These are phyloP conservation scores for Umbelopsis isabellina DNA, from an alignment of 192 early-diverging fungal genomes.

Conservation along the genomic window DNA sequence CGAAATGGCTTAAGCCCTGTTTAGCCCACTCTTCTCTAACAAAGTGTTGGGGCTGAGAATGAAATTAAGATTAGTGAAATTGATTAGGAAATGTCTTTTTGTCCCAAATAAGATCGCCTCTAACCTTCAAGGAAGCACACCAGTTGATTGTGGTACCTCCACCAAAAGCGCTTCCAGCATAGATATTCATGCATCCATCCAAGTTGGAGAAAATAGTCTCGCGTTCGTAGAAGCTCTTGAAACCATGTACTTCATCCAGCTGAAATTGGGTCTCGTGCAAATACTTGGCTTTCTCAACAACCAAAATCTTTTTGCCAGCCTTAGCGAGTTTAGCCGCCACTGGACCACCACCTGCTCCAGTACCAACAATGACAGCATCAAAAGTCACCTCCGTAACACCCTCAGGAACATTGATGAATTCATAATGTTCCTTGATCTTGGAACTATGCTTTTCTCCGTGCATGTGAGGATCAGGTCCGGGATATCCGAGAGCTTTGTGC, in stretches of 20 bases:
- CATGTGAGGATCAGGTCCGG: constrained; percentile 46
- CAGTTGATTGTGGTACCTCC: constrained; percentile 80
- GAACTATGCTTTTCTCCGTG: constrained; percentile 31
- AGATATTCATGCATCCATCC: constrained; percentile 57
- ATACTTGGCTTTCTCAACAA: constrained; percentile 76
- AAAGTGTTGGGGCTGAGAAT: constrained; percentile 55
- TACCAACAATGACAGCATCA: constrained; percentile 74
- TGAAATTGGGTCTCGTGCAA: constrained; percentile 54
- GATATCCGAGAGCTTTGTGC: constrained; percentile 57
- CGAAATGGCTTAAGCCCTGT: constrained; percentile 63
- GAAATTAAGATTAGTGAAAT: constrained; percentile 20
- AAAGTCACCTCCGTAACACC: constrained; percentile 39
- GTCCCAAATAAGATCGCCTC: not conserved
- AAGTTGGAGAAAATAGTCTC: constrained; percentile 48
- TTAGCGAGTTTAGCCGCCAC: constrained; percentile 66
- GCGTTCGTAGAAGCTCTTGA: constrained; percentile 59
- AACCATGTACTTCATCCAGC: constrained; percentile 53
- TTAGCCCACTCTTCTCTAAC: constrained; percentile 78
- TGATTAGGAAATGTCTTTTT: constrained; percentile 14
- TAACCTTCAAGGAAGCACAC: constrained; percentile 59
- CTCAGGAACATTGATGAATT: constrained; percentile 56
- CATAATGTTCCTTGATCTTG: constrained; percentile 42
- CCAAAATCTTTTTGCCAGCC: constrained; percentile 68
- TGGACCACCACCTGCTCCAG: constrained; percentile 67
- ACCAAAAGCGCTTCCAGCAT: constrained; percentile 71